Base-by-base conservation (phyloP, 73 alveolate genomes). In the Paramecium sexaurelia region DNA sequence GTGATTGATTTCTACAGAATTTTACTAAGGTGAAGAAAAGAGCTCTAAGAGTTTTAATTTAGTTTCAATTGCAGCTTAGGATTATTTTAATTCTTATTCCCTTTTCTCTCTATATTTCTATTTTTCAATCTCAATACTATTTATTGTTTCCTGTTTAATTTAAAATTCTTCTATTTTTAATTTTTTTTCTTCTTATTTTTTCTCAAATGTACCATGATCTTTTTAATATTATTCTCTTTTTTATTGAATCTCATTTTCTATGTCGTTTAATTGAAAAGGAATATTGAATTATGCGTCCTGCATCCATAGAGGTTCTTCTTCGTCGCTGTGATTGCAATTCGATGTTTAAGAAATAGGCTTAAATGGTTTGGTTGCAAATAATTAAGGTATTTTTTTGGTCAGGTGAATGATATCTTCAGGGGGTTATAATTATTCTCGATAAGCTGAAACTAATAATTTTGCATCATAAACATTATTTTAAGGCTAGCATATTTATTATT, bases 251-350 rank as follows among this genome's bases (percentile, higher is more conserved):
- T 73, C 87, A 27, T 27, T 24, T 36, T 73, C 87, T 73, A 73
- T 73, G 19, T 73, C 87, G n/a, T 73, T 73, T 73, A 73, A 2
- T 73, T 27, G 15, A 73, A 73, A 73, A 6, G 36, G 35, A 17
- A 32, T 66, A 73, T 73, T 73, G 13, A 73, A 73, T 17, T 33
- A 20, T 13, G 87, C 1, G 8, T 27, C 55, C 35, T 73, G 56
- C 87, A 73, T 73, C 87, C 87, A 73, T 36, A 33, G n/a, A n/a
- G 87, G 87, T 39, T 73, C 87, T 39, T 73, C 87, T 61, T 61
- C 83, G 19, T 73, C 87, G 35, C 87, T 73, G 10, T 27, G 43
- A 73, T 73, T 73, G 7, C 43, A 22, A 10, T 73, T 19, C 3
- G 57, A 9, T 29, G 22, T 20, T 7, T 27, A 20, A 39, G 66